A percentile compares a stretch with the other conserved stretches of the same genome.
phyloP scores from a whole-genome alignment of 176 grass and related monocot genomes.

The Themeda triandra region DNA sequence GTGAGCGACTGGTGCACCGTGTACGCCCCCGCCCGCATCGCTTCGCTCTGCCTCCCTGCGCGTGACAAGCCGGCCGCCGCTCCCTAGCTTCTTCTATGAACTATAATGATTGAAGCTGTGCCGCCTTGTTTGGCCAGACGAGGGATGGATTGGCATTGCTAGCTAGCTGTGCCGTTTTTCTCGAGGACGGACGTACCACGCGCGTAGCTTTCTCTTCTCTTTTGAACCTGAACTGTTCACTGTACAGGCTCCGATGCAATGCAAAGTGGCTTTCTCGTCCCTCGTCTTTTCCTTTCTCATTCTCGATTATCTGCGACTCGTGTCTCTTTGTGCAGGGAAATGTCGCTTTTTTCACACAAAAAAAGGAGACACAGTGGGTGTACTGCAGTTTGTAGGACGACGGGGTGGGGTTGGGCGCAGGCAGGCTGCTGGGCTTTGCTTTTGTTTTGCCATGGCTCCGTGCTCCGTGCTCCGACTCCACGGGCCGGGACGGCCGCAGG shows the following conservation, averaged over 20 bases:
- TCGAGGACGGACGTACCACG: background rate
- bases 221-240: background rate
- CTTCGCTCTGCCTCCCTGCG: background rate
- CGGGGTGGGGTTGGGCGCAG: slow-evolving; percentile 10
- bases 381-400: background rate
- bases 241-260: background rate
- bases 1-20: slow-evolving; percentile 85
- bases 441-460: background rate
- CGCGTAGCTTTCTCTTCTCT: background rate
- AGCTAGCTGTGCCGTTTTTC: no score
- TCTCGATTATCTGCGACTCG: background rate
- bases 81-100: background rate
- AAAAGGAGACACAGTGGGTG: background rate
- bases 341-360: slow-evolving; percentile 23
- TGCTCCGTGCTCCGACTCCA: background rate
- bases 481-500: no score
- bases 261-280: background rate
- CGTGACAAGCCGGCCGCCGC: no score
- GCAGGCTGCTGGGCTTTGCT: slow-evolving; percentile 27
- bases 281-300: background rate
- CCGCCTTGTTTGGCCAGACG: background rate
- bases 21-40: slow-evolving; percentile 70
- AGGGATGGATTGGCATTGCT: background rate
- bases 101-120: no score
- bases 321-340: background rate